Conservation (phyloP, 371 early-diverging fungal genomes). For the Coemansia sp. region DNA sequence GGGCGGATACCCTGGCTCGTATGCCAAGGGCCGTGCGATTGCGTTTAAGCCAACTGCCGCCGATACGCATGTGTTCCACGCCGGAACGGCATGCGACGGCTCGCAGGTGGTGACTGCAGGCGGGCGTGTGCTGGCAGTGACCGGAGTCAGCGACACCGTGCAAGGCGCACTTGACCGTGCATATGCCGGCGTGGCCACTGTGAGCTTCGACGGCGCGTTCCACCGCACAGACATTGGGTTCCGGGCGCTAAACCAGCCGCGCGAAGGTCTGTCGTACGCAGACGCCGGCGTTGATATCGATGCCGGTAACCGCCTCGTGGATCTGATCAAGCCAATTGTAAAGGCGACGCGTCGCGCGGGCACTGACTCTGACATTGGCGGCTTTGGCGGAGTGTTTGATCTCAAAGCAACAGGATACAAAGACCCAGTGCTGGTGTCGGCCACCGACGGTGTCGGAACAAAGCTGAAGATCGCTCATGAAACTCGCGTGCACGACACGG, state of each 20-base stretch:
- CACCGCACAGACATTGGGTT: constrained; percentile 92
- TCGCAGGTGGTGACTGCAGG: constrained; percentile 80
- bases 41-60: constrained; percentile 52
- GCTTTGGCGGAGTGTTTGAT: constrained; percentile 97
- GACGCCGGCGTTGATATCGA: constrained; percentile 96
- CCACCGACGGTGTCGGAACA: constrained; percentile 98
- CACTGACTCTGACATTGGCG: constrained; percentile 94
- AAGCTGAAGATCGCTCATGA: constrained; percentile 94
- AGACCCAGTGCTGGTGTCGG: constrained; percentile 91
- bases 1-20: constrained; percentile 88
- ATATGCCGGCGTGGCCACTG: constrained; percentile 64
- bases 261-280: constrained; percentile 65
- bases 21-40: constrained; percentile 80
- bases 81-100: constrained; percentile 71
- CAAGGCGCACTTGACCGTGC: constrained; percentile 74
- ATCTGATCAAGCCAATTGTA: constrained; percentile 91
- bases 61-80: constrained; percentile 76
- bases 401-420: constrained; percentile 85
- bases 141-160: constrained; percentile 73
- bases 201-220: constrained; percentile 82
- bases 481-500: constrained; percentile 81
- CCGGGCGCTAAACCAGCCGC: constrained; percentile 53
- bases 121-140: constrained; percentile 93
- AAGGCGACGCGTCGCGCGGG: constrained; percentile 89
- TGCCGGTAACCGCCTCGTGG: constrained; percentile 90